Percentiles rank a stretch among this genome's conserved stretches.
Conservation (phyloP, 2,329 filamentous ascomycete genomes). For the Fonsecaea nubica region DNA sequence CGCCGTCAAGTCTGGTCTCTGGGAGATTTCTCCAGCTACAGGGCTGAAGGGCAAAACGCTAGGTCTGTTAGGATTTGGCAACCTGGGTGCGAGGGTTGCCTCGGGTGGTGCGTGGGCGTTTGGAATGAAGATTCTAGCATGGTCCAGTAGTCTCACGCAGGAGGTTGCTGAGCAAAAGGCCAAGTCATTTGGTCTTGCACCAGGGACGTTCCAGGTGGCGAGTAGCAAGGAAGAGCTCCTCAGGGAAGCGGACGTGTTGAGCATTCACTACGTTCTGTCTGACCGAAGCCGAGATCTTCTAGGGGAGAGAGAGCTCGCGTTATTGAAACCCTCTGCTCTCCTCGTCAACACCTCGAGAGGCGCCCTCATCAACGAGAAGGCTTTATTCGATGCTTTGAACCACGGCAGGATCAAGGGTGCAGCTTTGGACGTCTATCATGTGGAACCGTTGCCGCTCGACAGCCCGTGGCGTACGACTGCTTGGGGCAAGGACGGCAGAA, state of each 20-base stretch:
- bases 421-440: slow-evolving; percentile 73
- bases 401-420: slow-evolving; percentile 67
- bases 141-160: slow-evolving; percentile 77
- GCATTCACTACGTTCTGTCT: slow-evolving; percentile 73
- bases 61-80: slow-evolving; percentile 74
- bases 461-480: slow-evolving; percentile 68
- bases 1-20: slow-evolving; percentile 65
- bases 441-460: slow-evolving; percentile 68
- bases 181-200: slow-evolving; percentile 31
- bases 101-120: slow-evolving; percentile 73
- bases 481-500: slow-evolving; percentile 71
- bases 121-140: slow-evolving; percentile 76
- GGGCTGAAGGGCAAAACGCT: slow-evolving; percentile 72
- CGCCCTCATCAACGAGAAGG: slow-evolving; percentile 68
- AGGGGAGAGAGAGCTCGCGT: slow-evolving; percentile 62
- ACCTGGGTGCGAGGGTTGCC: slow-evolving; percentile 71
- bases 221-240: slow-evolving; percentile 18
- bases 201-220: slow-evolving; percentile 16
- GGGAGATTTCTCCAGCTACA: slow-evolving; percentile 72
- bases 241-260: slow-evolving; percentile 51
- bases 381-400: slow-evolving; percentile 64
- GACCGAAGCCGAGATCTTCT: slow-evolving; percentile 71
- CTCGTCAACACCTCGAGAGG: slow-evolving; percentile 74
- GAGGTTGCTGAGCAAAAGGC: slow-evolving; percentile 70
- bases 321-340: slow-evolving; percentile 69